A percentile compares a stretch with the other conserved stretches of the same genome.
phyloP scores from a whole-genome alignment of 2,329 filamentous ascomycete genomes.

The Paraconiothyrium brasiliense region DNA sequence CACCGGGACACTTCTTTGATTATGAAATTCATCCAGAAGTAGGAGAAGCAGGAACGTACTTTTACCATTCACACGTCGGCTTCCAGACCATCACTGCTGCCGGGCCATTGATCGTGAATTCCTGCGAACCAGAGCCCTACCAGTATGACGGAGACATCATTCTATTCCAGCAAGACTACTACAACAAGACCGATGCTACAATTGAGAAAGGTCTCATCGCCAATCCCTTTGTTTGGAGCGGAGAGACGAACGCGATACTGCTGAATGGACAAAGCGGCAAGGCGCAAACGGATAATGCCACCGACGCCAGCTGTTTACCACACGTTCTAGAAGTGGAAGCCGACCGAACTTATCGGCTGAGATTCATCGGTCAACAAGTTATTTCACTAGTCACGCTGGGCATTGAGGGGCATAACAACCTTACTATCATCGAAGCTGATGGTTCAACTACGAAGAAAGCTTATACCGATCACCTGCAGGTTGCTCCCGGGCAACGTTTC shows the following conservation, averaged over 20 bases:
- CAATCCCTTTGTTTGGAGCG: slow-evolving; percentile 65
- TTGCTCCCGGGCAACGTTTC: slow-evolving; percentile 69
- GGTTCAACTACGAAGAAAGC: slow-evolving; percentile 61
- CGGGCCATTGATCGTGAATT: slow-evolving; percentile 68
- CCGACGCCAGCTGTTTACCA: slow-evolving; percentile 1
- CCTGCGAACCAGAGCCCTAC: slow-evolving; percentile 60
- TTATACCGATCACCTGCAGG: slow-evolving; percentile 61
- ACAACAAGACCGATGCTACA: slow-evolving; percentile 60
- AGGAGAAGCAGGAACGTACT: slow-evolving; percentile 70
- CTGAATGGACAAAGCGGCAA: slow-evolving; percentile 61
- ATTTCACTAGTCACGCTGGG: slow-evolving; percentile 64
- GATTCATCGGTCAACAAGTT: slow-evolving; percentile 67
- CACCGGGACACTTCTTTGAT: slow-evolving; percentile 70
- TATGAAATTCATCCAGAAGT: slow-evolving; percentile 67
- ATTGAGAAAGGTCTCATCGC: slow-evolving; percentile 62
- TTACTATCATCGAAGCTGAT: slow-evolving; percentile 70
- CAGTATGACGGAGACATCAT: slow-evolving; percentile 70
- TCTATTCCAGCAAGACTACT: slow-evolving; percentile 66
- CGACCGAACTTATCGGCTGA: slow-evolving; percentile 68
- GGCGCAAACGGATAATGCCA: slow-evolving; percentile 2
- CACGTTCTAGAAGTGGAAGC: slow-evolving; percentile 65
- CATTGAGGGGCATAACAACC: slow-evolving; percentile 65
- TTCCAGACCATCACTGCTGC: slow-evolving; percentile 68
- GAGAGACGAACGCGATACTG: slow-evolving; percentile 66
- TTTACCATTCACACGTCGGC: slow-evolving; percentile 73